Evolutionary conservation across 805 yeast species (phyloP), one percentile per base, ranked within the genome.

Genomic region (Lipomyces chichibuensis): DNA sequence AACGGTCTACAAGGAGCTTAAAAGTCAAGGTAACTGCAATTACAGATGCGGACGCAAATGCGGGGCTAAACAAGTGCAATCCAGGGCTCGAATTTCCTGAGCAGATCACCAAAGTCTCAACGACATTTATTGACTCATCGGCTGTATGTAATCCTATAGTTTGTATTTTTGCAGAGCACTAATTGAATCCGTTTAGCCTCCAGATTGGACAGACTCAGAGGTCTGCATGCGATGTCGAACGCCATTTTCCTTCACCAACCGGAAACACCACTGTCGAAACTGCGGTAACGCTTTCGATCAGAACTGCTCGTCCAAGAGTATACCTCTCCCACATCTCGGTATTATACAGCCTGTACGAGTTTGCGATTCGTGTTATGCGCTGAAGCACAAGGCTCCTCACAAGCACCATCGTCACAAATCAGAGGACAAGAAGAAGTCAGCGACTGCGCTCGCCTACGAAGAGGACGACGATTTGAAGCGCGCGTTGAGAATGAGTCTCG

Each of bases 171-270:
- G 37, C 6, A 25, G 13, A 2, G 29, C 35, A 32, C 3, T 25
- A 23, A 27, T 3, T 8, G 4, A 20, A 14, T 29, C 55, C 2
- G 23, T 11, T 13, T 35, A 66, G 3, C 98, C 99, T 1, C 98
- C 99, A 0, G 98, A 92, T 73, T 95, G 99, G 99, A 88, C 90
- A 27, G 99, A 95, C 75, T 89, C 93, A 11, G 97, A 92, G 73
- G 91, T 91, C 2, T 95, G 99, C 78, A 93, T 95, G 98, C 87
- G 91, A 64, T 92, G 98, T 72, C 92, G 96, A 61, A 86, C 83
- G 54, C 80, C 88, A 17, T 95, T 95, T 75, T 82, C 95, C 0
- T 84, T 94, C 75, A 80, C 93, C 67, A 92, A 91, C 76, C 84
- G 99, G 75, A 92, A 94, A 76, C 99, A 95, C 77, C 99, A 95